Base-by-base conservation (phyloP, 805 yeast species). In the Metschnikowia borealis region DNA sequence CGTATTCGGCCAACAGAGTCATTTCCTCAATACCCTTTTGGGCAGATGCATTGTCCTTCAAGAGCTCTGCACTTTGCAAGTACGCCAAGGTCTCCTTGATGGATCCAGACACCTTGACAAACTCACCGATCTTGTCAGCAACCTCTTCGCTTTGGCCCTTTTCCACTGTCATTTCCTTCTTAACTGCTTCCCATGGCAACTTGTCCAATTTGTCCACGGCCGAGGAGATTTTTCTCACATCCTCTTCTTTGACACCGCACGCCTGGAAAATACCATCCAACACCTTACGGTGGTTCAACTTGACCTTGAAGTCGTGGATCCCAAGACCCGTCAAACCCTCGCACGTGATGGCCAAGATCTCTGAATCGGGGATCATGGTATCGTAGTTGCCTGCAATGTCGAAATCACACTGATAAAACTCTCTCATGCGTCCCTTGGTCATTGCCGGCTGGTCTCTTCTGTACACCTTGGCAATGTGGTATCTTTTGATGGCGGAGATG, bases 391-490 rank as follows among this genome's bases (percentile, higher is more conserved):
- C 99, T 20, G 99, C 99, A 63, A 94, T 77, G 69, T 94, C 99
- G 62, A 94, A 88, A 74, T 94, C 99, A 77, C 99, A 94, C 74
- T 94, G 99, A 70, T 94, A 94, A 64, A 94, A 94, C 71, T 94
- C 99, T 80, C 99, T 87, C 99, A 94, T 94, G 72, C 99, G 83
- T 54, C 99, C 99, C 72, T 94, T 94, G 46, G 98, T 92, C 99
- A 94, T 94, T 7, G 99, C 99, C 5, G 99, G 99, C 72, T 94
- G 99, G 68, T 94, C 99, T 73, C 99, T 87, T 75, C 99, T 84
- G 73, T 94, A 94, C 48, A 94, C 99, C 69, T 94, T 94, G 60
- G 99, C 99, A 57, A 94, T 89, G 73, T 94, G 99, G 68, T 83
- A 94, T 66, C 99, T 81, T 73, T 94, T 94, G 70, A 94, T 92